Evolutionary conservation across 2,329 filamentous ascomycete genomes (phyloP).

Genomic region (Alternaria alternata): DNA sequence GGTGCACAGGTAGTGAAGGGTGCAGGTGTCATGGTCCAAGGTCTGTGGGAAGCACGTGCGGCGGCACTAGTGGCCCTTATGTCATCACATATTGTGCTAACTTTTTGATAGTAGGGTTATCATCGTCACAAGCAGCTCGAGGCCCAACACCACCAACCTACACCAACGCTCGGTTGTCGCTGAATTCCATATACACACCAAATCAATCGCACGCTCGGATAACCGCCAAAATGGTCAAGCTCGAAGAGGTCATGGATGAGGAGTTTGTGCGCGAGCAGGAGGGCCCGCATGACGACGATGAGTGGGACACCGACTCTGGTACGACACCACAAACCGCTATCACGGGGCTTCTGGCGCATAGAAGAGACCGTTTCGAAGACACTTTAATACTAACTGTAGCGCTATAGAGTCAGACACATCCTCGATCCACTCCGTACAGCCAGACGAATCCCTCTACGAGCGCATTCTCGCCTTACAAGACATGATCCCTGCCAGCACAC

Average conservation of each 20-base stretch:
- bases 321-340: slow-evolving; percentile 57
- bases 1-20: too few relatives aligned
- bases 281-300: slow-evolving; percentile 77
- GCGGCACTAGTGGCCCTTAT: slow-evolving; percentile 1
- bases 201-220: neutral
- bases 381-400: neutral
- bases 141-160: slow-evolving; percentile 15
- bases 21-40: neutral
- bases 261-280: slow-evolving; percentile 80
- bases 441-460: slow-evolving; percentile 62
- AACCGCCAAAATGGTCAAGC: slow-evolving; percentile 81
- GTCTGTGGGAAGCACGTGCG: neutral
- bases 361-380: neutral
- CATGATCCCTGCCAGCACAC: slow-evolving; percentile 81
- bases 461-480: slow-evolving; percentile 77
- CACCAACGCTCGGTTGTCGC: slow-evolving; percentile 4
- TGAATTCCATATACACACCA: neutral
- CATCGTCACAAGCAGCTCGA: slow-evolving; percentile 13
- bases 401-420: slow-evolving; percentile 79
- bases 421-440: slow-evolving; percentile 60
- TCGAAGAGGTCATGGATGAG: slow-evolving; percentile 96
- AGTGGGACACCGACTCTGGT: slow-evolving; percentile 95
- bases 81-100: slow-evolving; percentile 6
- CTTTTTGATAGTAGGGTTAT: slow-evolving; percentile 12
- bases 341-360: slow-evolving; percentile 40